These are phyloP conservation scores for Russula olivacea DNA, from an alignment of 768 basidiomycete genomes.

Conservation along the genomic window DNA sequence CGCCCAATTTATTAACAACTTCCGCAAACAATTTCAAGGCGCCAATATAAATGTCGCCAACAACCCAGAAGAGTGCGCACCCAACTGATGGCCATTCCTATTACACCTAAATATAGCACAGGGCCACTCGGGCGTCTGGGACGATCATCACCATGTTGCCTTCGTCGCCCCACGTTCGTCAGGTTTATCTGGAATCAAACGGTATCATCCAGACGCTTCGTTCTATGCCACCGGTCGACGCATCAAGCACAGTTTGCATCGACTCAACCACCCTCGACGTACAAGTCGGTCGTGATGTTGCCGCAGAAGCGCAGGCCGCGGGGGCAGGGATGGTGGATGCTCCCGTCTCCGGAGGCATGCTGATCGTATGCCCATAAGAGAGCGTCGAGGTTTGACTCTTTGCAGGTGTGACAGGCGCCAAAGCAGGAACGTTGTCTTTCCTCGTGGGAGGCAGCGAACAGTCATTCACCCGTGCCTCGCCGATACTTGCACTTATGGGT, in stretches of 20 bases:
- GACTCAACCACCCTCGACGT: slow-evolving; percentile 93
- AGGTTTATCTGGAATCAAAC: slow-evolving; percentile 58
- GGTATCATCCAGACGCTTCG: slow-evolving; percentile 63
- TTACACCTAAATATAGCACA: slow-evolving; percentile 30
- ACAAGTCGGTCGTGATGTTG: slow-evolving; percentile 59
- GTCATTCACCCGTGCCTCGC: slow-evolving; percentile 51
- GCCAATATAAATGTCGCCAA: slow-evolving; percentile 52
- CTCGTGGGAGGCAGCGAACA: slow-evolving; percentile 74
- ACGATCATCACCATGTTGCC: slow-evolving; percentile 89
- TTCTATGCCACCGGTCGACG: slow-evolving; percentile 35
- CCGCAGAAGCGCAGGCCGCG: slow-evolving; percentile 43
- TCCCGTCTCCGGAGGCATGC: slow-evolving; percentile 83
- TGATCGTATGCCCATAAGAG: slow-evolving; percentile 26
- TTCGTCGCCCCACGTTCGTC: slow-evolving; percentile 79
- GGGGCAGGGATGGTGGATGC: slow-evolving; percentile 85
- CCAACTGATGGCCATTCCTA: slow-evolving; percentile 9
- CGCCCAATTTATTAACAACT: slow-evolving; percentile 48
- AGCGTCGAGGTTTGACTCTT: not conserved
- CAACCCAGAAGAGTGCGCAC: slow-evolving; percentile 67
- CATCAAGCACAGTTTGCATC: slow-evolving; percentile 58
- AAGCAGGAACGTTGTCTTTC: slow-evolving; percentile 84
- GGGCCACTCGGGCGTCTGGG: slow-evolving; percentile 56
- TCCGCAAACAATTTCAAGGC: slow-evolving; percentile 51
- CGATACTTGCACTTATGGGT: slow-evolving; percentile 70
- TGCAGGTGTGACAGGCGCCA: slow-evolving; percentile 77